Evolutionary conservation across 177 flowering plant genomes (phyloP).

Genomic region (Vitis hybrid): DNA sequence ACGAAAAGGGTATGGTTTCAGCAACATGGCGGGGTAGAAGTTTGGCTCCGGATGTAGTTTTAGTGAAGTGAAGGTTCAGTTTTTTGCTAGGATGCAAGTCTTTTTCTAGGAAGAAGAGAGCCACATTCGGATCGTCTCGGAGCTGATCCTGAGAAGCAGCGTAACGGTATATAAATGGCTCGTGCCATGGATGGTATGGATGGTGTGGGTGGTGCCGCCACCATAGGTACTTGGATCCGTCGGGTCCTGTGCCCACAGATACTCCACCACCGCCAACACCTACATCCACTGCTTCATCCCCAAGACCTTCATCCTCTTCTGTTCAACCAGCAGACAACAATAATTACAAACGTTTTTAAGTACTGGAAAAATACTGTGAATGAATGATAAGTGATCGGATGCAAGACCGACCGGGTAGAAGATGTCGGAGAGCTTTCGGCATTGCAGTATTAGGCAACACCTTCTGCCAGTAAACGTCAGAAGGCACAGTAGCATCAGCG

Average conservation of each 20-base stretch:
- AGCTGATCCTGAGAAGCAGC: slow-evolving; percentile 55
- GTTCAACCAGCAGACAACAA: no score
- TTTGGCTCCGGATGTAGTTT: slow-evolving; percentile 20
- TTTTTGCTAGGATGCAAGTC: slow-evolving; percentile 35
- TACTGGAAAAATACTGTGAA: no score
- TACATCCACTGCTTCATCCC: slow-evolving; percentile 11
- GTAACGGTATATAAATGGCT: slow-evolving; percentile 37
- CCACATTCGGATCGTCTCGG: slow-evolving; percentile 42
- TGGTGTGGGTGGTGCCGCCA: slow-evolving; percentile 17
- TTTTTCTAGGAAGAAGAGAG: slow-evolving; percentile 62
- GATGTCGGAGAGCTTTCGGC: slow-evolving; percentile 42
- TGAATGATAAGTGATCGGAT: slow-evolving; percentile 20
- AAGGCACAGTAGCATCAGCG: slow-evolving; percentile 44
- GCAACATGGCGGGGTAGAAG: slow-evolving; percentile 32
- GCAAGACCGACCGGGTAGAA: slow-evolving; percentile 34
- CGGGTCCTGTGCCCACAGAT: slow-evolving; percentile 38
- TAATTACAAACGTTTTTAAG: no score
- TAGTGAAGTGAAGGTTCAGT: slow-evolving; percentile 42
- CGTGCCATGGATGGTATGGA: slow-evolving; percentile 20
- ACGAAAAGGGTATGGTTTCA: slow-evolving; percentile 35
- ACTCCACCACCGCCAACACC: slow-evolving; percentile 64
- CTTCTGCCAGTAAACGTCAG: slow-evolving; percentile 50
- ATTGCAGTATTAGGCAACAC: slow-evolving; percentile 50
- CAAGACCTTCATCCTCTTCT: no score
- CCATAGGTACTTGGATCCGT: slow-evolving; percentile 47